Evolutionary conservation across 495 filamentous ascomycete species (phyloP), one percentile per base, ranked within the genome.

Genomic region (Hyaloscypha finlandica): DNA sequence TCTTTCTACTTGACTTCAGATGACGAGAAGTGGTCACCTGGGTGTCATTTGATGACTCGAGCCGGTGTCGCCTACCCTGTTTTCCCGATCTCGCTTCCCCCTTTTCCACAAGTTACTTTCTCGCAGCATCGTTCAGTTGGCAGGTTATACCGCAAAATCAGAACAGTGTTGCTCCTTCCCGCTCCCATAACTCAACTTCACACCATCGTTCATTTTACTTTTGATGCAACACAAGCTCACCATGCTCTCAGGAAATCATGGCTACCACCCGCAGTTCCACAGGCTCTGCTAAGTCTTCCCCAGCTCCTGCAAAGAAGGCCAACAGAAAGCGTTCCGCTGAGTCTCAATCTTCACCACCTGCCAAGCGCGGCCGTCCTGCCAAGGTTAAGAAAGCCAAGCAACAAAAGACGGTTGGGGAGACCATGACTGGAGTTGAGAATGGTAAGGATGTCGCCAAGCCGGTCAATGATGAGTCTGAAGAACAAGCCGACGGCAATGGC

Each of bases 391-490:
- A 55, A 6, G 59, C 42, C 42, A 59, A 59, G 63, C 39, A 61
- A 6, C 60, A 68, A 33, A 63, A 63, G 59, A 56, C 33, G 3
- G 63, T 59, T 65, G 57, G 63, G 54, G 56, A 65, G 8, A 61
- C 35, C 16, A 61, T 55, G 19, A 32, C 56, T 2, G 20, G 31
- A n/a, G 45, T 59, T 48, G n/a, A 58, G 22, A 45, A 63, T 25
- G 51, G 63, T 6, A 30, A 61, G 22, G 45, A 54, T n/a, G 51
- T 53, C 42, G 60, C 61, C 25, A 45, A 62, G 32, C 61, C 55
- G 19, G 39, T 25, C 29, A 63, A 68, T 39, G 60, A 31, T 48
- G 9, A 0, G 0, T 11, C 16, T 4, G 42, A 48, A 11, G 16
- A 65, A 30, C 30, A 25, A 56, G 20, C 29, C 37, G 6, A 60